Evolutionary conservation across 2,329 filamentous ascomycete species (phyloP).

Genomic region (Tolypocladium ophioglossoides): DNA sequence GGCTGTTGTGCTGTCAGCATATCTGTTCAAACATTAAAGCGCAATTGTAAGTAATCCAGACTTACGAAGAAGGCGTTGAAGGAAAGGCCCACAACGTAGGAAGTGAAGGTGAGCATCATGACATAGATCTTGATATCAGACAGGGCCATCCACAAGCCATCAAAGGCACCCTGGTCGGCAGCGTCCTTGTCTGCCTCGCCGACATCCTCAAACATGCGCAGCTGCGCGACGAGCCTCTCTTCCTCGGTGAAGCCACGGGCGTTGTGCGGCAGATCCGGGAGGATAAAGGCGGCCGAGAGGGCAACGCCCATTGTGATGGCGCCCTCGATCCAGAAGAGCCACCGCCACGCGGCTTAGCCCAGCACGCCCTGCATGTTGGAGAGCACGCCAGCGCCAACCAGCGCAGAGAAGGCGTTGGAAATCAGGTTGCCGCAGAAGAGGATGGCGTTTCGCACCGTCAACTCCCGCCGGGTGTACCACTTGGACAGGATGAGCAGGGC

Average conservation of each 20-base stretch:
- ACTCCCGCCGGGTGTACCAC: constrained; percentile 54
- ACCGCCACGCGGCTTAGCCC: constrained; percentile 47
- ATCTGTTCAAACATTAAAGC: background rate
- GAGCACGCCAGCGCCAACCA: constrained; percentile 48
- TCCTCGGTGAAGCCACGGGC: constrained; percentile 47
- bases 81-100: constrained; percentile 47
- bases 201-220: constrained; percentile 46
- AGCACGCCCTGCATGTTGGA: constrained; percentile 45
- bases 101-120: constrained; percentile 51
- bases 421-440: constrained; percentile 50
- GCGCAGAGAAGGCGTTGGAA: constrained; percentile 48
- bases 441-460: constrained; percentile 43
- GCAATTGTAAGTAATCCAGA: background rate
- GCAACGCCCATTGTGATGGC: constrained; percentile 38
- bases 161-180: constrained; percentile 36
- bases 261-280: constrained; percentile 46
- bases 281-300: constrained; percentile 33
- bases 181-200: constrained; percentile 44
- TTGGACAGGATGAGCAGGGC: constrained; percentile 53
- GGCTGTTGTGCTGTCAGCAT: constrained; percentile 21
- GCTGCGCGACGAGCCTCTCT: constrained; percentile 43
- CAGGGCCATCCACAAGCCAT: constrained; percentile 46
- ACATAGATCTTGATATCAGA: constrained; percentile 53
- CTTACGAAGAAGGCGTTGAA: constrained; percentile 49
- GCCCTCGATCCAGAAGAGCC: constrained; percentile 52